Evolutionary conservation across 2,329 filamentous ascomycete species (phyloP).

Genomic region (Penicillium sp.): DNA sequence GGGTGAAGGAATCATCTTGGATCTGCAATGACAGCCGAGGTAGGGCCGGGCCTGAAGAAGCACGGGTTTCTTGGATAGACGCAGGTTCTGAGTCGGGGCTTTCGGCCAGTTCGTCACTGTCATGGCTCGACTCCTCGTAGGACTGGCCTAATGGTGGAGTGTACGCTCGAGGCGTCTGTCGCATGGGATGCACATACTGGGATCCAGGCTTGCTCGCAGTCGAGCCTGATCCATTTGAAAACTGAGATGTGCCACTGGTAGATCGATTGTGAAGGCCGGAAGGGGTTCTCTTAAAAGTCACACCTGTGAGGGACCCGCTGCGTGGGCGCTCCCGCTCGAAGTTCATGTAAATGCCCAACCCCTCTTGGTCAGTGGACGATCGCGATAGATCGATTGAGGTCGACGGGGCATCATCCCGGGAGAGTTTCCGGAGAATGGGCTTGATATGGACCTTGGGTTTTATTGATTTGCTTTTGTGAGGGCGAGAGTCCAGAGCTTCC

Average conservation of each 20-base stretch:
- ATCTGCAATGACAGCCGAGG: constrained; percentile 37
- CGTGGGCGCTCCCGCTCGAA: constrained; percentile 29
- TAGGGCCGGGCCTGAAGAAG: constrained; percentile 31
- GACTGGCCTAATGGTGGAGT: constrained; percentile 53
- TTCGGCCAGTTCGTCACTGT: constrained; percentile 45
- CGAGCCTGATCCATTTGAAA: constrained; percentile 48
- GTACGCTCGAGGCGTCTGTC: constrained; percentile 54
- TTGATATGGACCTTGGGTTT: constrained; percentile 50
- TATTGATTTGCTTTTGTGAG: constrained; percentile 20
- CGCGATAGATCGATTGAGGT: constrained; percentile 55
- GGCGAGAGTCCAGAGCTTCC: constrained; percentile 17
- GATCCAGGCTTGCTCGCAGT: constrained; percentile 50
- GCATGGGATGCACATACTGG: constrained; percentile 56
- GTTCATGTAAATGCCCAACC: constrained; percentile 52
- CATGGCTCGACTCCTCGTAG: constrained; percentile 49
- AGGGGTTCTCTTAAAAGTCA: constrained; percentile 40
- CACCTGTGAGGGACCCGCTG: constrained; percentile 41
- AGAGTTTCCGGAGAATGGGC: constrained; percentile 55
- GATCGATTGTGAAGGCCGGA: constrained; percentile 51
- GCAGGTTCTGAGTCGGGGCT: constrained; percentile 46
- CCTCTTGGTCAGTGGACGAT: constrained; percentile 56
- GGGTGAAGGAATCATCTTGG: constrained; percentile 44
- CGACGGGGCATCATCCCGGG: constrained; percentile 48
- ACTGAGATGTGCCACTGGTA: constrained; percentile 55
- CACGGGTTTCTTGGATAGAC: constrained; percentile 22